These are phyloP conservation scores for Cytospora schulzeri DNA, from an alignment of 2,329 filamentous ascomycete species.

Conservation along the genomic window DNA sequence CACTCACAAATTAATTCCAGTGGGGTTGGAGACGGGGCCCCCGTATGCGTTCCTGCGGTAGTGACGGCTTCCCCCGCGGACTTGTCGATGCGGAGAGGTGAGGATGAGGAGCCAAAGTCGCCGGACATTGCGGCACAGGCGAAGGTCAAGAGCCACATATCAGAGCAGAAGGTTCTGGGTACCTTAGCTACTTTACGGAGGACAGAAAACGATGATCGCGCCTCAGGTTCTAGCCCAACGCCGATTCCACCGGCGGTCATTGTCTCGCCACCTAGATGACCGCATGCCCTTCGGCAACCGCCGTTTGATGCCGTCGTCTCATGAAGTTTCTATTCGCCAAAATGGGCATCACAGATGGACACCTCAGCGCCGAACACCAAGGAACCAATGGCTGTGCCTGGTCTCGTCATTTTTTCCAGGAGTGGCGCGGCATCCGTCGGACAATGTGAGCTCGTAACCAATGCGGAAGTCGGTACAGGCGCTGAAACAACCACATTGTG, in stretches of 20 bases:
- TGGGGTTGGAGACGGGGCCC: not conserved
- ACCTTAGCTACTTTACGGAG: not conserved
- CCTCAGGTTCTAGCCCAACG: not conserved
- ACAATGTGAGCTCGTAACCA: too few species aligned
- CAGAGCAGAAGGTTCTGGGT: conserved; percentile 8
- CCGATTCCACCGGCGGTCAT: not conserved
- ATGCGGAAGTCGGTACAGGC: too few species aligned
- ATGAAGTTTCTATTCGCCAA: not conserved
- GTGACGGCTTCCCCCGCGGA: conserved; percentile 5
- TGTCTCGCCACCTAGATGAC: not conserved
- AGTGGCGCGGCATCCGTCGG: too few species aligned
- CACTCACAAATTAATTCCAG: not conserved
- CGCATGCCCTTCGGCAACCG: not conserved
- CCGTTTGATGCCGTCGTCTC: not conserved
- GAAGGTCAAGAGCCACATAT: conserved; percentile 2
- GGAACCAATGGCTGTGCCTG: too few species aligned
- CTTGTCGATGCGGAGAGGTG: not conserved
- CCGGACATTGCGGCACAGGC: not conserved
- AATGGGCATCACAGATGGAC: not conserved
- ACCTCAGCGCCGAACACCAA: not conserved
- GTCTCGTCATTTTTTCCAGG: too few species aligned
- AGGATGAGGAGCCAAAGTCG: not conserved
- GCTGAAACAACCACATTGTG: too few species aligned
- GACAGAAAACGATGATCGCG: not conserved
- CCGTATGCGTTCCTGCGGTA: not conserved